Evolutionary conservation across 495 filamentous ascomycete genomes (phyloP).

Genomic region (Aspergillus baeticus): DNA sequence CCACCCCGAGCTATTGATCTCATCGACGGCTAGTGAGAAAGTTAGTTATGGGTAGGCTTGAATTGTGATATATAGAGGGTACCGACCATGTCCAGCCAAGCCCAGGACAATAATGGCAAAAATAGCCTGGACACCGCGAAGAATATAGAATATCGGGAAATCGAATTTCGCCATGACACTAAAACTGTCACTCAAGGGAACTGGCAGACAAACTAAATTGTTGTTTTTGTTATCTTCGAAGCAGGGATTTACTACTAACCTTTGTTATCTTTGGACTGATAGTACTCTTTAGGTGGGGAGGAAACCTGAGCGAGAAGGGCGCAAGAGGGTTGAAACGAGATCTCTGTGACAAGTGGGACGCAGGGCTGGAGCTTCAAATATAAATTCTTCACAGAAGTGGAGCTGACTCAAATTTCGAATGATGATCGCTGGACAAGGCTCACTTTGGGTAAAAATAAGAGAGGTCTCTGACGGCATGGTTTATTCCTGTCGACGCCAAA

Average conservation of each 20-base stretch:
- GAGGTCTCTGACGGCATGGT: too few species aligned
- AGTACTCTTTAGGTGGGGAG: too few species aligned
- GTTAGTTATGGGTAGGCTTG: slow-evolving; percentile 15
- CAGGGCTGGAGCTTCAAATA: slow-evolving; percentile 13
- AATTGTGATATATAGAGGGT: background rate
- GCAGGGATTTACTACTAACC: too few species aligned
- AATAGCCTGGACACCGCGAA: slow-evolving; percentile 62
- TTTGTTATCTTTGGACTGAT: background rate
- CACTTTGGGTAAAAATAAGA: background rate
- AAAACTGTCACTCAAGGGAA: too few species aligned
- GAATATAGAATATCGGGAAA: slow-evolving; percentile 53
- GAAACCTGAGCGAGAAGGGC: background rate
- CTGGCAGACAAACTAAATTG: too few species aligned
- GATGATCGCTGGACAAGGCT: too few species aligned
- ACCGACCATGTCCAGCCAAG: slow-evolving; percentile 67
- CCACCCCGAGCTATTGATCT: slow-evolving; percentile 8
- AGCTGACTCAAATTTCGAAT: too few species aligned
- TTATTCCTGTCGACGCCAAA: too few species aligned
- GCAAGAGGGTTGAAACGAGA: background rate
- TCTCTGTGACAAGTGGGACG: background rate
- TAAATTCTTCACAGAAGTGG: background rate
- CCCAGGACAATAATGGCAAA: slow-evolving; percentile 72
- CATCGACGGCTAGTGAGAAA: slow-evolving; percentile 29
- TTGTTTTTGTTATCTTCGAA: too few species aligned
- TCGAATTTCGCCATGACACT: background rate